phyloP scores from a whole-genome alignment of 2,329 filamentous ascomycete genomes.

The Rosellinia necatrix region DNA sequence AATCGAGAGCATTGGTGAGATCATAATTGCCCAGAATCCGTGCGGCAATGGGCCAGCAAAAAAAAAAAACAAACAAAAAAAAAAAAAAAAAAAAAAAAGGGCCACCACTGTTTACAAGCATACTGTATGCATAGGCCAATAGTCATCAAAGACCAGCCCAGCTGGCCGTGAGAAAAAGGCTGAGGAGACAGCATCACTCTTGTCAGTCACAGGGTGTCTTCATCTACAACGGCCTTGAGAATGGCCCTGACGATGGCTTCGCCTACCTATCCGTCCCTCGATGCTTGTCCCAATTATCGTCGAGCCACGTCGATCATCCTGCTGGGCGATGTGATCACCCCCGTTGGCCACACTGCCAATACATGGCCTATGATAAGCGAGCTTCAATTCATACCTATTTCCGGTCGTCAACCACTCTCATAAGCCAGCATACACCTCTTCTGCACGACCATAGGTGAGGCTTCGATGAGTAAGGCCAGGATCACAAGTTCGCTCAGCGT shows the following conservation, averaged over 20 bases:
- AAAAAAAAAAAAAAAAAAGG: too few relatives aligned
- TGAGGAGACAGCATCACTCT: neutral
- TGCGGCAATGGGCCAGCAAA: constrained; percentile 7
- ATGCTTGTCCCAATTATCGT: too few relatives aligned
- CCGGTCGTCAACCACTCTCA: neutral
- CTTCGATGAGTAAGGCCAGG: neutral
- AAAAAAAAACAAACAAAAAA: too few relatives aligned
- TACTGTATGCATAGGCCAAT: constrained; percentile 11
- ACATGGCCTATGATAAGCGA: neutral
- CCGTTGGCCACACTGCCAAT: neutral
- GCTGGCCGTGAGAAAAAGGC: constrained; percentile 5
- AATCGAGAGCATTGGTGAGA: constrained; percentile 13
- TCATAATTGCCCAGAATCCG: constrained; percentile 11
- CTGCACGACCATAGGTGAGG: neutral
- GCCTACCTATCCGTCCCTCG: neutral
- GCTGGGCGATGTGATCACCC: neutral
- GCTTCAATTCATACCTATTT: neutral
- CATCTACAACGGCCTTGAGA: too few relatives aligned
- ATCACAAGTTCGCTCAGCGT: constrained; percentile 21
- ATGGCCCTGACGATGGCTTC: neutral
- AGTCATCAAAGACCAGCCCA: constrained; percentile 1
- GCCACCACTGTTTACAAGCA: constrained; percentile 3
- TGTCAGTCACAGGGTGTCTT: neutral
- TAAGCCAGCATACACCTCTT: neutral
- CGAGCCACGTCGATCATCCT: too few relatives aligned